Evolutionary conservation across 2,329 filamentous ascomycete species (phyloP).

Genomic region (Ceratocystis colombiana): DNA sequence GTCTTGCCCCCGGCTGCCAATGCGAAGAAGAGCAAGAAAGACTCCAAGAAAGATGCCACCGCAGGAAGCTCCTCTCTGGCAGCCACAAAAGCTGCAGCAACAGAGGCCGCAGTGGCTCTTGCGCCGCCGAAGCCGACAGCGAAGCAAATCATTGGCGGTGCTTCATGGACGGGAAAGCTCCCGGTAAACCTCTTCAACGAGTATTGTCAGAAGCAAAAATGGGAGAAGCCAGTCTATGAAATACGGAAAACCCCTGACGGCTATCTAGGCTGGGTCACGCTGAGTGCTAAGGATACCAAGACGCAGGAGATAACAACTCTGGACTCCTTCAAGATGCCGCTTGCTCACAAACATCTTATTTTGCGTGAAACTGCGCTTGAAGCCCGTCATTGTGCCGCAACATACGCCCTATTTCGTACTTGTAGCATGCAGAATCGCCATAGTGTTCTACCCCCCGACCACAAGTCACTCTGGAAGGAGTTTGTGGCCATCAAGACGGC

Average conservation of each 20-base stretch:
- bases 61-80: background rate
- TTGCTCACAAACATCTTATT: slow-evolving; percentile 64
- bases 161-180: slow-evolving; percentile 95
- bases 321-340: slow-evolving; percentile 72
- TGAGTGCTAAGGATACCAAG: slow-evolving; percentile 67
- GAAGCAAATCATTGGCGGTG: slow-evolving; percentile 80
- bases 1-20: background rate
- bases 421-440: slow-evolving; percentile 94
- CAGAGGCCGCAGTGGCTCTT: slow-evolving; percentile 24
- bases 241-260: slow-evolving; percentile 65
- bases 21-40: slow-evolving; percentile 23
- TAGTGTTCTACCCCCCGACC: slow-evolving; percentile 84
- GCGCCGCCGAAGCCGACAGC: slow-evolving; percentile 51
- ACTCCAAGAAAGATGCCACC: background rate
- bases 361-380: slow-evolving; percentile 72
- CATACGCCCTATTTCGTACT: slow-evolving; percentile 81
- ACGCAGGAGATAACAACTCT: slow-evolving; percentile 66
- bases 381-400: slow-evolving; percentile 84
- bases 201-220: slow-evolving; percentile 90
- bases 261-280: slow-evolving; percentile 69
- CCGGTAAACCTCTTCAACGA: slow-evolving; percentile 89
- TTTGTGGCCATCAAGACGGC: slow-evolving; percentile 73
- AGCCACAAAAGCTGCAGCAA: slow-evolving; percentile 20
- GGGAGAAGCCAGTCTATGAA: slow-evolving; percentile 87
- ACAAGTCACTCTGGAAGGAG: slow-evolving; percentile 83